phyloP scores from a whole-genome alignment of 768 basidiomycete genomes.

The Lactifluus pinguis region DNA sequence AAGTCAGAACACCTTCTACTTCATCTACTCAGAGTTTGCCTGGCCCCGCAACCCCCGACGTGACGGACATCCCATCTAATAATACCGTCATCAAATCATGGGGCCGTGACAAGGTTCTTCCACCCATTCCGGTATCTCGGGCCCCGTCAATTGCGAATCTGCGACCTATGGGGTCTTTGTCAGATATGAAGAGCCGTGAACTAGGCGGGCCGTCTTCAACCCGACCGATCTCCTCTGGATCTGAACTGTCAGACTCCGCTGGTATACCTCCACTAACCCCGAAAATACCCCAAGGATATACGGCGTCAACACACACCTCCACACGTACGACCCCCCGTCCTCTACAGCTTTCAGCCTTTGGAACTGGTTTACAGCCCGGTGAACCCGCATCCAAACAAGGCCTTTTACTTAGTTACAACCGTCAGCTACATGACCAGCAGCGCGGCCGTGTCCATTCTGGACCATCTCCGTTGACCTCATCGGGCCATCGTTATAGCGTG shows the following conservation, averaged over 20 bases:
- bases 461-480: not conserved
- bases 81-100: not conserved
- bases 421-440: conserved; percentile 19
- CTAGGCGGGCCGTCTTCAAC: not conserved
- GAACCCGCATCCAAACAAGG: conserved; percentile 16
- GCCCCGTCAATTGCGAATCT: conserved; percentile 3
- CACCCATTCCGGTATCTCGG: conserved; percentile 17
- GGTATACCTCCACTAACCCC: not conserved
- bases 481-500: not conserved
- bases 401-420: conserved; percentile 17
- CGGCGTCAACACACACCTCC: not conserved
- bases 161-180: not conserved
- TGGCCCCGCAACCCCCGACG: conserved; percentile 15
- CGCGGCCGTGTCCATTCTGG: conserved; percentile 8
- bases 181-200: not conserved
- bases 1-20: conserved; percentile 13
- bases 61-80: not conserved
- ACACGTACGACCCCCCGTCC: conserved; percentile 16
- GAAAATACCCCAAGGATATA: not conserved
- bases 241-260: conserved; percentile 3
- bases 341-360: conserved; percentile 11
- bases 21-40: conserved; percentile 16
- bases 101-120: conserved; percentile 18
- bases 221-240: conserved; percentile 11
- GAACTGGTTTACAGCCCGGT: conserved; percentile 10